These are phyloP conservation scores for Talaromyces sp. DNA, from an alignment of 2,329 filamentous ascomycete species.

Conservation along the genomic window DNA sequence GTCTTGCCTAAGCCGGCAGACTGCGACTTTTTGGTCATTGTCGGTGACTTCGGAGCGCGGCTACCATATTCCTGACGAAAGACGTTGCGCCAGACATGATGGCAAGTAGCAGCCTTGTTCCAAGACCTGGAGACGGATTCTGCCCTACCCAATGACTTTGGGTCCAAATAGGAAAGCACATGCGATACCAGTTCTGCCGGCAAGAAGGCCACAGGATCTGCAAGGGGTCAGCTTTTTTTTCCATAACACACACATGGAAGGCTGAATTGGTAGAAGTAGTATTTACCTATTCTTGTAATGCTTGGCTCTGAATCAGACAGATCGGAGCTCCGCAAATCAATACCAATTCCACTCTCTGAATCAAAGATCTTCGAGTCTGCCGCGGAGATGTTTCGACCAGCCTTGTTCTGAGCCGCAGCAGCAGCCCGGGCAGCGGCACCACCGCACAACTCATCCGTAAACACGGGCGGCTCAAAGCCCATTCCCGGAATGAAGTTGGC, in stretches of 20 bases:
- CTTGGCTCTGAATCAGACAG: slow-evolving; percentile 28
- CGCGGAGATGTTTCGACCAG: slow-evolving; percentile 17
- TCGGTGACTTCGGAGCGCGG: slow-evolving; percentile 31
- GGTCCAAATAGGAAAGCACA: slow-evolving; percentile 57
- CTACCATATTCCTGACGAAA: slow-evolving; percentile 53
- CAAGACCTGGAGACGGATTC: slow-evolving; percentile 55
- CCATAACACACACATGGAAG: background rate
- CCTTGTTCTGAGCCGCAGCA: slow-evolving; percentile 44
- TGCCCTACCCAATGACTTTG: slow-evolving; percentile 48
- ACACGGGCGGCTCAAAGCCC: slow-evolving; percentile 33
- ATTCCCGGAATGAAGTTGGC: slow-evolving; percentile 30
- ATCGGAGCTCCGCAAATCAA: slow-evolving; percentile 37
- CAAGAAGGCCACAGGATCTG: slow-evolving; percentile 51
- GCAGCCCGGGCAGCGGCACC: slow-evolving; percentile 44
- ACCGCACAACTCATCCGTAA: slow-evolving; percentile 34
- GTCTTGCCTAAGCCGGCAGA: slow-evolving; percentile 50
- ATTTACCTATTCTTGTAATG: slow-evolving; percentile 33
- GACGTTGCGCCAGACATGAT: slow-evolving; percentile 58
- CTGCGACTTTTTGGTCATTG: slow-evolving; percentile 38
- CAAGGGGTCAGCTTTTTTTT: background rate
- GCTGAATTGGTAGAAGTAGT: background rate
- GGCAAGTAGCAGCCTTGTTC: slow-evolving; percentile 50
- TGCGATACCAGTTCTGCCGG: slow-evolving; percentile 56
- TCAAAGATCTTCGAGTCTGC: slow-evolving; percentile 31
- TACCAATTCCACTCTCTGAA: slow-evolving; percentile 47